phyloP scores from a whole-genome alignment of 495 filamentous ascomycete species.

The Evansstolkia leycettana region DNA sequence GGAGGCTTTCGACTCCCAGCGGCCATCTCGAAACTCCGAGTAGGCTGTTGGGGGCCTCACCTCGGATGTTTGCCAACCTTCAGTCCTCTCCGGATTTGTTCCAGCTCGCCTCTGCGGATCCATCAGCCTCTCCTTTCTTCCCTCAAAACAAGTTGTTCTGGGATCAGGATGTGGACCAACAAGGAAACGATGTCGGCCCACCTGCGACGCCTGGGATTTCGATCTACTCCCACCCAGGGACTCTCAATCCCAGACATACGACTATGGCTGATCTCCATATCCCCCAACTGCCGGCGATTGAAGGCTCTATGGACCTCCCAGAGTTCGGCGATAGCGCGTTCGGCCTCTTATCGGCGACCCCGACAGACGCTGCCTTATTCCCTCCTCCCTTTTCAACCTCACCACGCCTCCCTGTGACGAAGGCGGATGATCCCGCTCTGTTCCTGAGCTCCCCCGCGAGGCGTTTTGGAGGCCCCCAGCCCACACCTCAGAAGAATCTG shows the following conservation, averaged over 20 bases:
- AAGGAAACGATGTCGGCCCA: constrained; percentile 12
- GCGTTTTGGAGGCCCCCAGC: constrained; percentile 30
- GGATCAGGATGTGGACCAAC: constrained; percentile 45
- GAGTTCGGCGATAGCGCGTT: constrained; percentile 20
- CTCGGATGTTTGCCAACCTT: constrained; percentile 38
- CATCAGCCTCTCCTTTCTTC: constrained; percentile 55
- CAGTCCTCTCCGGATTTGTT: constrained; percentile 58
- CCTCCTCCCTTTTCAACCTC: constrained; percentile 37
- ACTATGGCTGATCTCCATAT: constrained; percentile 13
- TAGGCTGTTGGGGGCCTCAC: constrained; percentile 30
- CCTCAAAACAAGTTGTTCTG: constrained; percentile 60
- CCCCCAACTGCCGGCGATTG: constrained; percentile 29
- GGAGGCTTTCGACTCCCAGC: constrained; percentile 15
- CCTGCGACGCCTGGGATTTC: constrained; percentile 1
- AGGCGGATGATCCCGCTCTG: constrained; percentile 41
- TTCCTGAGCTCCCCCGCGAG: constrained; percentile 42
- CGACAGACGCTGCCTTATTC: constrained; percentile 30
- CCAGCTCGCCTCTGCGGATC: constrained; percentile 56
- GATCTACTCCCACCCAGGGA: constrained; percentile 4
- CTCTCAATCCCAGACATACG: constrained; percentile 6
- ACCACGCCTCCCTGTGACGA: constrained; percentile 25
- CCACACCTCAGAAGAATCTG: constrained; percentile 20
- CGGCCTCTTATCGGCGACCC: constrained; percentile 17
- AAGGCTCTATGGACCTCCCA: constrained; percentile 25
- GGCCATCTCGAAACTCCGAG: constrained; percentile 30